These are phyloP conservation scores for Abrus precatorius DNA, from an alignment of 306 rosid genomes.

Conservation along the genomic window DNA sequence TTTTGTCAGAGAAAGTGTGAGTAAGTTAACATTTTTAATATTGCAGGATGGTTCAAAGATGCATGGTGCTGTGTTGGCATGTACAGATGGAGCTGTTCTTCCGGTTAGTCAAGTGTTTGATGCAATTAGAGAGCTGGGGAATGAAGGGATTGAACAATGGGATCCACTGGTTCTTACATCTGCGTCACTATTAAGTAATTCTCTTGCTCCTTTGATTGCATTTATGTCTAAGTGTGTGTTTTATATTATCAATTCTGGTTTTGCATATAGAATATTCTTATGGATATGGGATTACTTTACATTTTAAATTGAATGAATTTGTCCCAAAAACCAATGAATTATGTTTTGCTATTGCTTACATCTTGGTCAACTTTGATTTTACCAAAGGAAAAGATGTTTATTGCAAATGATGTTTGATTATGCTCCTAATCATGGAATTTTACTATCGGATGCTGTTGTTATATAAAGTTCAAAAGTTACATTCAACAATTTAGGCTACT, in stretches of 20 bases:
- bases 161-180: constrained; percentile 70
- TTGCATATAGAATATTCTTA: background rate
- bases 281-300: background rate
- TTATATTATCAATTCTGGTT: background rate
- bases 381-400: background rate
- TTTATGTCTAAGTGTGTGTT: background rate
- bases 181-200: constrained; percentile 67
- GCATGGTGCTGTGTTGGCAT: constrained; percentile 60
- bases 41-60: constrained; percentile 59
- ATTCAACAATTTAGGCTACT: background rate
- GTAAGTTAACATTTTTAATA: background rate
- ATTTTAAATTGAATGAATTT: background rate
- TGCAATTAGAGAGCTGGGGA: constrained; percentile 57
- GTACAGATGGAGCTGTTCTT: constrained; percentile 72
- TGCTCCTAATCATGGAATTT: background rate
- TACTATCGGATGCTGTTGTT: background rate
- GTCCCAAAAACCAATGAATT: background rate
- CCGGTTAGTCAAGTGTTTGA: constrained; percentile 57
- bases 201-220: background rate
- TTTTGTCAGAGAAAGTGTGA: too few relatives aligned
- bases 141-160: constrained; percentile 48
- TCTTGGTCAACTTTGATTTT: constrained; percentile 3
- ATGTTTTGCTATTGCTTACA: background rate
- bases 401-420: constrained; percentile 1
- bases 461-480: background rate